Evolutionary conservation across 1,284 basidiomycete species (phyloP), one percentile per base, ranked within the genome.

Genomic region (Anthracocystis walkeri): DNA sequence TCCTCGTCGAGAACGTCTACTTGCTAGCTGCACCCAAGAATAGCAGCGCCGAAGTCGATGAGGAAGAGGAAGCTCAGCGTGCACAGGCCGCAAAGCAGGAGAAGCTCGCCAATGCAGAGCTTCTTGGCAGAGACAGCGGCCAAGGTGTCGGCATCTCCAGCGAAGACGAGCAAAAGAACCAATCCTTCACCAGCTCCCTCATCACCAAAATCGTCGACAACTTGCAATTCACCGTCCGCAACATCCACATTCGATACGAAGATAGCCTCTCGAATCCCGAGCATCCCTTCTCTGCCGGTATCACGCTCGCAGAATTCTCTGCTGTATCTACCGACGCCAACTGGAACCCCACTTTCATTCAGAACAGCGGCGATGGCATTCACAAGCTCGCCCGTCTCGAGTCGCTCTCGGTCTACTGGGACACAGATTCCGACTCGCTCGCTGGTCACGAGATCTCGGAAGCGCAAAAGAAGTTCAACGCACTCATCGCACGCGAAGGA

Each of bases 341-440:
- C 61, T 99, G 97, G 97, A 87, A 92, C 71, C 90, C 95, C n/a
- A 91, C 94, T 0, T 99, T 98, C 87, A 94, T 99, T 60, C 92
- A 95, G 86, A 95, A 94, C 84, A 92, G 91, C 11, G 89, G 91
- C 5, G 91, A 93, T 38, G 92, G 92, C 35, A 92, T 99, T 49
- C 94, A 97, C 87, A 99, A 99, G 87, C 88, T 99, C 29, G 93
- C 93, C 8, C 92, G 91, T 62, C 87, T 99, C 44, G 89, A 92
- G 83, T 97, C 93, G 3, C 88, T 99, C 54, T 92, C 95, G 0
- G 87, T 95, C 4, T 99, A 99, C 86, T 99, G 98, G 84, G 94
- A 99, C 86, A 98, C 97, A 0, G 95, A 99, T 85, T 90, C 93
- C 10, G 86, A 88, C 23, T 94, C 91, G 75, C 90, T 99, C 86